Evolutionary conservation across 2,329 filamentous ascomycete genomes (phyloP).

Genomic region (Nigrospora osmanthi): DNA sequence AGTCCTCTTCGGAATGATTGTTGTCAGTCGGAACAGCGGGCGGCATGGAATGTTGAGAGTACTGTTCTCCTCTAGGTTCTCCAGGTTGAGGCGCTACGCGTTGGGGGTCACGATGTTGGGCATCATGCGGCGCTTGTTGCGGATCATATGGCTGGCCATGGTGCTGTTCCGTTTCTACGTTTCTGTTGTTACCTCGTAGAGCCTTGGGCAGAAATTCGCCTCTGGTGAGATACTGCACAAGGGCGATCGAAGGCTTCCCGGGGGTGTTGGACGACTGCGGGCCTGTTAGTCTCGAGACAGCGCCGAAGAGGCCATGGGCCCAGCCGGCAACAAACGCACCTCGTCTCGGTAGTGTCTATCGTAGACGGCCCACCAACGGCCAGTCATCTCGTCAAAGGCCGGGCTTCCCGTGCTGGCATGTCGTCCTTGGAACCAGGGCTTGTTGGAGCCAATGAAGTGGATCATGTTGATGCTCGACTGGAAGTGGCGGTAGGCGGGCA

Average conservation of each 20-base stretch:
- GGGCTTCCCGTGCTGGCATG: slow-evolving; percentile 43
- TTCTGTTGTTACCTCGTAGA: too few relatives aligned
- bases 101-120: too few relatives aligned
- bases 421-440: slow-evolving; percentile 74
- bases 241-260: slow-evolving; percentile 4
- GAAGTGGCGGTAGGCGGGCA: slow-evolving; percentile 90
- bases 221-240: slow-evolving; percentile 46
- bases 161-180: too few relatives aligned
- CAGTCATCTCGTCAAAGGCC: slow-evolving; percentile 76
- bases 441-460: slow-evolving; percentile 88
- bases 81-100: too few relatives aligned
- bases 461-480: slow-evolving; percentile 83
- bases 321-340: slow-evolving; percentile 27
- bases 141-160: too few relatives aligned
- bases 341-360: slow-evolving; percentile 69
- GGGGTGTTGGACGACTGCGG: slow-evolving; percentile 7
- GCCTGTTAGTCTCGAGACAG: slow-evolving; percentile 8
- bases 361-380: slow-evolving; percentile 90
- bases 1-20: too few relatives aligned
- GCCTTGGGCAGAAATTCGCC: slow-evolving; percentile 39
- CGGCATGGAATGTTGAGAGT: too few relatives aligned
- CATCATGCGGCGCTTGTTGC: too few relatives aligned
- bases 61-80: too few relatives aligned
- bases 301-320: slow-evolving; percentile 2
- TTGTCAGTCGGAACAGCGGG: too few relatives aligned